These are phyloP conservation scores for Colletotrichum somersetense DNA, from an alignment of 2,329 filamentous ascomycete genomes.

Conservation along the genomic window DNA sequence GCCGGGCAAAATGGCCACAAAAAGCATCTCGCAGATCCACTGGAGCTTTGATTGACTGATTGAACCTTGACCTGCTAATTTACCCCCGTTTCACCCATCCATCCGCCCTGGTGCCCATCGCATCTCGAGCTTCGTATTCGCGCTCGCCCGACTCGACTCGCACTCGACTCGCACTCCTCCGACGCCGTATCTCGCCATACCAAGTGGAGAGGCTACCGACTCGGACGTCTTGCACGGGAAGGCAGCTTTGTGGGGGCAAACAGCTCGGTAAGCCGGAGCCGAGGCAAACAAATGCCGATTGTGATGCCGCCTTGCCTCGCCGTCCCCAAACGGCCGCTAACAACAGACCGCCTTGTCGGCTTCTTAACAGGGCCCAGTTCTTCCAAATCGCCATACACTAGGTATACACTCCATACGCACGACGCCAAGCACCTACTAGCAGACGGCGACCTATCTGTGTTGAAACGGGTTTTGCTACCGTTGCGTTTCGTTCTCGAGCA, in stretches of 20 bases:
- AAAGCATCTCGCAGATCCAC: not conserved
- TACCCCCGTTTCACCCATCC: not conserved
- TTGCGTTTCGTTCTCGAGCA: constrained; percentile 25
- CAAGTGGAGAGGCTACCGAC: constrained; percentile 8
- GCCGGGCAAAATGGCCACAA: not conserved
- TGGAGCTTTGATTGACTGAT: not conserved
- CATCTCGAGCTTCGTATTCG: not conserved
- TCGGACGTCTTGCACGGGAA: constrained; percentile 1
- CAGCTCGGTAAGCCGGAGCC: not conserved
- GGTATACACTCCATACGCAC: no score
- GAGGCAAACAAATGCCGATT: not conserved
- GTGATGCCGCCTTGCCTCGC: no score
- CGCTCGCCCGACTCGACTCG: not conserved
- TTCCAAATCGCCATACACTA: not conserved
- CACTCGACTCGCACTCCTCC: not conserved
- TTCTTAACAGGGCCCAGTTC: not conserved
- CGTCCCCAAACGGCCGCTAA: no score
- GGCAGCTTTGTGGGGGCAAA: constrained; percentile 16
- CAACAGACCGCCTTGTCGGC: not conserved
- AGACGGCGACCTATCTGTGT: constrained; percentile 7
- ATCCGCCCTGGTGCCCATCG: no score
- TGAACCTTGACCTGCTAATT: not conserved
- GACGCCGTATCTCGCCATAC: constrained; percentile 6
- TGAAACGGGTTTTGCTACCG: constrained; percentile 7
- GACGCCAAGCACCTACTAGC: no score